Conservation (phyloP, 2,329 filamentous ascomycete genomes). For the Cordyceps fumosorosea region DNA sequence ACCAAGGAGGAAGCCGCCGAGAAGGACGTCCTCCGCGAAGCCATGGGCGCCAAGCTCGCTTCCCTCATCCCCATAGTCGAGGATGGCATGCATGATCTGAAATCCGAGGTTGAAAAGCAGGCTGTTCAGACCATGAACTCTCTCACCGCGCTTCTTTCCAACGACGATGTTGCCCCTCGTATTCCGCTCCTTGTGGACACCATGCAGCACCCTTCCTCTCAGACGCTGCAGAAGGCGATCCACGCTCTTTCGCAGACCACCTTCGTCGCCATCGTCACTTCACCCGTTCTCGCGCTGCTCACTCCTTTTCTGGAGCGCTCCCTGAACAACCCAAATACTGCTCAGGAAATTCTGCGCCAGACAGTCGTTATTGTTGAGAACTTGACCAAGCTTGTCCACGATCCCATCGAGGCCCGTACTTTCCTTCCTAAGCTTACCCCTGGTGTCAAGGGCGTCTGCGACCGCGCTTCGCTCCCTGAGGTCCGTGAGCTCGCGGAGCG, state of each 20-base stretch:
- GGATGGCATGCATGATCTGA: slow-evolving; percentile 92
- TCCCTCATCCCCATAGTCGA: slow-evolving; percentile 87
- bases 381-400: slow-evolving; percentile 94
- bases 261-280: slow-evolving; percentile 95
- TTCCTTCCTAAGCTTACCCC: slow-evolving; percentile 94
- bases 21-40: slow-evolving; percentile 83
- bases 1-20: slow-evolving; percentile 77
- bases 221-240: slow-evolving; percentile 90
- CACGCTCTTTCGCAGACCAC: slow-evolving; percentile 95
- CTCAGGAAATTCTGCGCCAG: slow-evolving; percentile 90
- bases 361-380: slow-evolving; percentile 97
- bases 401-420: slow-evolving; percentile 84
- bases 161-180: slow-evolving; percentile 90
- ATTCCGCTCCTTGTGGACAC: slow-evolving; percentile 89
- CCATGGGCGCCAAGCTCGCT: slow-evolving; percentile 84
- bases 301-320: slow-evolving; percentile 92
- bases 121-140: slow-evolving; percentile 88
- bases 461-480: slow-evolving; percentile 87
- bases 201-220: slow-evolving; percentile 87
- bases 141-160: slow-evolving; percentile 81
- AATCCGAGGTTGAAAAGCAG: slow-evolving; percentile 81
- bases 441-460: slow-evolving; percentile 81
- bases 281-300: slow-evolving; percentile 86
- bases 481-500: slow-evolving; percentile 84
- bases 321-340: slow-evolving; percentile 82